Conservation (phyloP, 805 yeast genomes). For the Danielia reshetovae region DNA sequence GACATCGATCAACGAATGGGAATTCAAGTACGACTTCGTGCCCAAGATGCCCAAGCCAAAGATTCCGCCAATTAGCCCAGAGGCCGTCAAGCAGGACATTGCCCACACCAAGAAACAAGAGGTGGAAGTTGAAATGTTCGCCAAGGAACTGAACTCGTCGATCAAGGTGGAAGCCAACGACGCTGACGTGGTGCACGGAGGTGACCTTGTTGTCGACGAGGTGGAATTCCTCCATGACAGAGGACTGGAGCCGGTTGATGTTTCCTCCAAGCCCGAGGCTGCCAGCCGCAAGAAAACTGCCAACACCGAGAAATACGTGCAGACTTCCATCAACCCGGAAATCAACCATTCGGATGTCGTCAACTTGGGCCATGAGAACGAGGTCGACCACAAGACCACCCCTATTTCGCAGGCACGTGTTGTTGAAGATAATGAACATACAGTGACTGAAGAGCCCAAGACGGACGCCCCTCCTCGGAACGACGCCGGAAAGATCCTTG, state of each 20-base stretch:
- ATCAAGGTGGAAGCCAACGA: constrained; percentile 42
- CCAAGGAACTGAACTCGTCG: constrained; percentile 30
- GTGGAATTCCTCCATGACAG: constrained; percentile 38
- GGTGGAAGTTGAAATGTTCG: constrained; percentile 35
- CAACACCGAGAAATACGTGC: constrained; percentile 38
- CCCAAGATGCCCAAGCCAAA: constrained; percentile 40
- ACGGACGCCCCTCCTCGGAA: not conserved
- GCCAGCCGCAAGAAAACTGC: constrained; percentile 24
- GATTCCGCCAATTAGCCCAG: constrained; percentile 43
- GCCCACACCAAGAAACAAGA: constrained; percentile 38
- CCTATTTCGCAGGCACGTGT: constrained; percentile 28
- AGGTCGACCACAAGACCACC: constrained; percentile 34
- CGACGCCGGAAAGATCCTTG: constrained; percentile 7
- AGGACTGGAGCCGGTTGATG: constrained; percentile 35
- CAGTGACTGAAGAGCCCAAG: constrained; percentile 12
- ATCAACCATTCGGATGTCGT: constrained; percentile 35
- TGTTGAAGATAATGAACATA: constrained; percentile 36
- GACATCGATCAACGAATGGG: constrained; percentile 46
- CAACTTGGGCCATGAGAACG: constrained; percentile 29
- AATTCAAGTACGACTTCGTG: constrained; percentile 44
- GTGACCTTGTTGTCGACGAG: constrained; percentile 35
- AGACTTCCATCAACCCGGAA: constrained; percentile 38
- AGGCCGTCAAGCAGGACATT: constrained; percentile 47
- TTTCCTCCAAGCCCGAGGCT: constrained; percentile 13
- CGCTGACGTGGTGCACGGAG: constrained; percentile 41